Conservation (phyloP, 2,329 filamentous ascomycete genomes). For the Stemphylium lycopersici region DNA sequence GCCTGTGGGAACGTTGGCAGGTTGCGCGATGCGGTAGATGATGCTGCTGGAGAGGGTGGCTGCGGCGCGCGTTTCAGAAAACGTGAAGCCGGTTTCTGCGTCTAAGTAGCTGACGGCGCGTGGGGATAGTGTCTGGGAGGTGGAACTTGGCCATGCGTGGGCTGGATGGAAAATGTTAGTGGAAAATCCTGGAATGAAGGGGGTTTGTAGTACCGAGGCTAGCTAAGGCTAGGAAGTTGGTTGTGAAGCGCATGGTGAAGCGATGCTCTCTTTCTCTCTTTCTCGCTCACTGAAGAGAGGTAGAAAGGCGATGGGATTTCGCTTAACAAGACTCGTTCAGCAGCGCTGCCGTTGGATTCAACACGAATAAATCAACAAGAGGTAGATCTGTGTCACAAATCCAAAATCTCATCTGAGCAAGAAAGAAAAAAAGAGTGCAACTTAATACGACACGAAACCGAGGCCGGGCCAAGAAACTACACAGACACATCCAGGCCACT, state of each 20-base stretch:
- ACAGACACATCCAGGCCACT: slow-evolving; percentile 21
- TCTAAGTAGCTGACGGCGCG: slow-evolving; percentile 29
- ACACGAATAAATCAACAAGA: not conserved
- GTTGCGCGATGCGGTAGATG: slow-evolving; percentile 38
- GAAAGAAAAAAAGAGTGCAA: slow-evolving; percentile 14
- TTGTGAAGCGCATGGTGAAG: slow-evolving; percentile 30
- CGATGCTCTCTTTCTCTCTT: not conserved
- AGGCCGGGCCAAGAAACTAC: slow-evolving; percentile 34
- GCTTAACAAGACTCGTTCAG: no score
- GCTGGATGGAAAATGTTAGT: slow-evolving; percentile 11
- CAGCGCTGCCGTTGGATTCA: no score
- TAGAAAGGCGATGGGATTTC: not conserved
- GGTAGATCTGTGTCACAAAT: not conserved
- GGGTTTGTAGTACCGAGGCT: slow-evolving; percentile 22
- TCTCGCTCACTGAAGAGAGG: not conserved
- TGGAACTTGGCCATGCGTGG: slow-evolving; percentile 21
- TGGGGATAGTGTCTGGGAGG: slow-evolving; percentile 4
- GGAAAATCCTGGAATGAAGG: not conserved
- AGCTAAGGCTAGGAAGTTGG: slow-evolving; percentile 25
- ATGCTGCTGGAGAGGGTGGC: slow-evolving; percentile 35
- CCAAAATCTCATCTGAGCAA: not conserved
- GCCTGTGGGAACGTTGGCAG: slow-evolving; percentile 24
- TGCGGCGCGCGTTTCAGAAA: slow-evolving; percentile 40
- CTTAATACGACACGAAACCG: slow-evolving; percentile 24
- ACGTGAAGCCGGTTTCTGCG: slow-evolving; percentile 42